Base-by-base conservation (phyloP, 2,329 filamentous ascomycete genomes). In the Ceratocystis variospora region DNA sequence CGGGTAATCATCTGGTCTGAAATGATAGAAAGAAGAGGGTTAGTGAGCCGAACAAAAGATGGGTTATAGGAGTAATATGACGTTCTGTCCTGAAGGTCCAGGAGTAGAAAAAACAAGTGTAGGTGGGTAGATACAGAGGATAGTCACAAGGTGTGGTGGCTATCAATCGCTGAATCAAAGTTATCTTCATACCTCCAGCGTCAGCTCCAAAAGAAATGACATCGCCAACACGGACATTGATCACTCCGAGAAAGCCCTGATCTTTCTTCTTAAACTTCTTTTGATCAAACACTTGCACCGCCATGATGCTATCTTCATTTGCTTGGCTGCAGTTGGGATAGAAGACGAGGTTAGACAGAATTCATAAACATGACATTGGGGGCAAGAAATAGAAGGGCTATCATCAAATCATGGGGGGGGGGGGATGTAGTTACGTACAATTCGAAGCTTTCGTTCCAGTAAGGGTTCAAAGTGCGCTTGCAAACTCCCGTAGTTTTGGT, bases 181-280 rank as follows among this genome's bases (percentile, higher is more conserved):
- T 6, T 59, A 28, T 50, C 17, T 55, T 63, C 64, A 73, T 81
- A 97, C 94, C 93, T 79, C 97, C 94, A 70, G 90, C 89, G 67
- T 92, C 91, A 67, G 90, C 85, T 69, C 89, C 87, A 70, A 99
- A 80, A 74, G 96, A 93, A 71, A 99, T 90, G 48, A 94, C 88
- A 80, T 95, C 92, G 72, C 94, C 94, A 71, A 99, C 88, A 68
- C 92, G 87, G 72, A 99, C 88, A 75, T 99, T 99, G 73, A 99
- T 96, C 65, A 99, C 94, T 67, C 94, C 94, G 5, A 99, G 81
- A 74, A 99, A 99, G 7, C 94, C 94, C 76, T 99, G 94, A 72
- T 99, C 94, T 90, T 97, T 99, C 85, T 99, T 99, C 82, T 99
- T 99, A 80, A 99, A 99, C 79, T 99, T 99, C 81, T 96, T 96